Evolutionary conservation across 768 basidiomycete genomes (phyloP).

Genomic region (Terana coerulea): DNA sequence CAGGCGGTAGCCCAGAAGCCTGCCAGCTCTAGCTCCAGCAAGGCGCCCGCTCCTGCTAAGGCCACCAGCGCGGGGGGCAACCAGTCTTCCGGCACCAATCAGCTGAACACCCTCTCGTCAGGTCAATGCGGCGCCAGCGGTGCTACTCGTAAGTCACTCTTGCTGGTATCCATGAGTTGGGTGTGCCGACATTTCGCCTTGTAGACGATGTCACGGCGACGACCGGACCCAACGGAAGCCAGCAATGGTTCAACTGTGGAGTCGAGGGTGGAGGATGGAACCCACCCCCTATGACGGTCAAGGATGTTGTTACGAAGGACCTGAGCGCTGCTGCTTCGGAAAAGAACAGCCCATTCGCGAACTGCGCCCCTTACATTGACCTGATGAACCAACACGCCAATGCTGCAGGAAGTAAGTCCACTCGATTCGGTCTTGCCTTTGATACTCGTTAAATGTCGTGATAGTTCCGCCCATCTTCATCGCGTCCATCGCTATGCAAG

Average conservation of each 20-base stretch:
- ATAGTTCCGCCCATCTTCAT: conserved; percentile 71
- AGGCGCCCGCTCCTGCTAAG: conserved; percentile 27
- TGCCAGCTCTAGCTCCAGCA: background rate
- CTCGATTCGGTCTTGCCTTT: too few species aligned
- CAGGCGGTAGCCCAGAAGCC: too few species aligned
- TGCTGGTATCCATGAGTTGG: background rate
- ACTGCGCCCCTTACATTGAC: conserved; percentile 47
- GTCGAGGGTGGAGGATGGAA: conserved; percentile 62
- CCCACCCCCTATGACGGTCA: conserved; percentile 57
- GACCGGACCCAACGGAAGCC: conserved; percentile 66
- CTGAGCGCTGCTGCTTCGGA: conserved; percentile 46
- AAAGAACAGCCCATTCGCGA: conserved; percentile 50
- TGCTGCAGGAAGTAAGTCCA: conserved; percentile 39
- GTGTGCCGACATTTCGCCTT: too few species aligned
- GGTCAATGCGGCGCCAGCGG: conserved; percentile 45
- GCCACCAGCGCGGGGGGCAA: conserved; percentile 42
- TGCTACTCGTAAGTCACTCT: conserved; percentile 41
- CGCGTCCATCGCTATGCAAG: conserved; percentile 89
- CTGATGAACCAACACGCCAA: too few species aligned
- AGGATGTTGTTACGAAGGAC: conserved; percentile 46
- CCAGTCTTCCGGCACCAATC: background rate
- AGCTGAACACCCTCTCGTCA: conserved; percentile 32
- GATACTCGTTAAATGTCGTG: too few species aligned
- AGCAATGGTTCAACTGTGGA: conserved; percentile 79
- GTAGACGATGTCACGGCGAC: conserved; percentile 45